Evolutionary conservation across 106 monocot species (phyloP), one percentile per base, ranked within the genome.

Genomic region (Dendrobium huoshanense): DNA sequence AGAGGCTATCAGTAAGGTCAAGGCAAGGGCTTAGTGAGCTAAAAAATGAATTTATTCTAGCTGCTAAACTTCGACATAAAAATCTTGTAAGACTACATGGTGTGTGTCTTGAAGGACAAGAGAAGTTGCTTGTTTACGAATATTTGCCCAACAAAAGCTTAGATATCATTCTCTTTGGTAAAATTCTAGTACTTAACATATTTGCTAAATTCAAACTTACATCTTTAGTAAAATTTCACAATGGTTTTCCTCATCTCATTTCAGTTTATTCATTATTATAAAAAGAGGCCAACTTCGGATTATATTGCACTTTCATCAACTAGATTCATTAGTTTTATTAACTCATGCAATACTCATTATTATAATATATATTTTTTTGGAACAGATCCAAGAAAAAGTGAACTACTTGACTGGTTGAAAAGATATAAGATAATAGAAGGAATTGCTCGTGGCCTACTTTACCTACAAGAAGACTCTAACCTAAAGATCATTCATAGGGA

Each of bases 141-240:
- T 86, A 82, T 77, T 47, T 81, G 58, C 81, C 85, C 1, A 85
- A 85, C 72, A 81, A 77, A 78, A 81, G 85, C 72, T 81, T 85
- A 43, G 80, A 85, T 47, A 48, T 67, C 22, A 79, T 79, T 55
- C 68, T 82, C 2, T 86, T 86, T 67, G 82, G 82, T 86, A 72
- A 55, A 16, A 8, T 65, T 37, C 16, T 59, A n/a, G n/a, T 70
- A 4, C 68, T 48, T 11, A 11, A 58, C 1, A 70, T 70, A 4
- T 70, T 37, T 70, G 9, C 13, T 70, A 7, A n/a, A n/a, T 61
- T 7, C 4, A 61, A 61, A 6, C 22, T 3, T 56, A 22, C 22
- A 16, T 13, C 61, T 70, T 70, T 31, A 70, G 37, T 33, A 37
- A 27, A 33, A 3, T 31, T 37, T 70, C n/a, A 37, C 15, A 10